phyloP scores from a whole-genome alignment of 148 eudicot species.

The Rhododendron molle region DNA sequence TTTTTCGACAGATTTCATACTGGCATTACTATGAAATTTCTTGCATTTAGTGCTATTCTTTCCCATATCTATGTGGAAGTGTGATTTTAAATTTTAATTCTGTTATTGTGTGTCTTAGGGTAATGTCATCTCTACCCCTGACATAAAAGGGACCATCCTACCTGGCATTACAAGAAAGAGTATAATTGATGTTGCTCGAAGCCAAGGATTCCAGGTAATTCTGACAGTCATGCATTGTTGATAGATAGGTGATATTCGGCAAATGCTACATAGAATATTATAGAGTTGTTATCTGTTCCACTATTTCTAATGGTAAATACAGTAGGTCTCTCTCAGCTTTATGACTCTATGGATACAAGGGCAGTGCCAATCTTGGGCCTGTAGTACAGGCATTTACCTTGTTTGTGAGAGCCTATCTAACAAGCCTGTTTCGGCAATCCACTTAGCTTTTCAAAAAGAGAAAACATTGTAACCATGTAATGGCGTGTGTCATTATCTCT shows the following conservation, averaged over 20 bases:
- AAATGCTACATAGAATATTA: background rate
- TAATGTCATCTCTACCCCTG: constrained; percentile 76
- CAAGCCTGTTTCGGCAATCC: background rate
- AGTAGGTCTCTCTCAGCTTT: background rate
- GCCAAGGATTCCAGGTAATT: constrained; percentile 85
- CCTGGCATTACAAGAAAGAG: constrained; percentile 98
- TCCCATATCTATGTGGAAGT: background rate
- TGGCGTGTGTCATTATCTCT: background rate
- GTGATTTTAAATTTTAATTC: background rate
- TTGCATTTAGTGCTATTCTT: background rate
- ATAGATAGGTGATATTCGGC: background rate
- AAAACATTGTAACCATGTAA: background rate
- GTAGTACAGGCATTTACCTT: background rate
- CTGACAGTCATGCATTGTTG: background rate
- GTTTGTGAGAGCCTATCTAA: background rate
- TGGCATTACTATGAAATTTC: background rate
- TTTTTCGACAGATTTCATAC: background rate
- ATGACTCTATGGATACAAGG: background rate
- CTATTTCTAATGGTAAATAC: background rate
- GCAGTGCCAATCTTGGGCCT: background rate
- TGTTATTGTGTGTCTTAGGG: constrained; percentile 41
- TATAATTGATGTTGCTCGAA: constrained; percentile 80
- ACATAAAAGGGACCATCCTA: constrained; percentile 83
- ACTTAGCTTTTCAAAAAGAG: background rate
- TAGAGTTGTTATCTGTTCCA: background rate